Evolutionary conservation across 805 yeast species (phyloP), one percentile per base, ranked within the genome.

Genomic region (Saccharomyces eubayanus): DNA sequence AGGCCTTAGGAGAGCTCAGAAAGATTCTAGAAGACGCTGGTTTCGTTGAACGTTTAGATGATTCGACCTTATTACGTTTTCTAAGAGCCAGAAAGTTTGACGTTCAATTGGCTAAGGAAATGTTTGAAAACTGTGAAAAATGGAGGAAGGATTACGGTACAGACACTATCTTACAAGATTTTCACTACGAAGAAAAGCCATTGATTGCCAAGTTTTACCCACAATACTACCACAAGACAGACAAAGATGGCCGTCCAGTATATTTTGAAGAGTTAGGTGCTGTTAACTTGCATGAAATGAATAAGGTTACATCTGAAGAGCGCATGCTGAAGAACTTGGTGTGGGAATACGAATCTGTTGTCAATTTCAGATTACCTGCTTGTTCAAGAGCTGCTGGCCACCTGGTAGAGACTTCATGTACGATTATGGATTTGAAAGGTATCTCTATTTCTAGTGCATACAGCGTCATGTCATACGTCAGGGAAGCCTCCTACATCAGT

Each of bases 261-360:
- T 94, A 94, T 74, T 78, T 86, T 64, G 99, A 94, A 77, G 96
- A 92, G 70, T 79, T 94, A 60, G 98, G 99, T 53, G 75, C 84
- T 51, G 97, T 94, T 57, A 88, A 92, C 73, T 78, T 94, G 71
- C 78, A 84, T 36, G 95, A 89, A 69, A 87, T 94, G 96, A 82
- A 87, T 77, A 88, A 89, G 74, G 82, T 94, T 70, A 94, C 99
- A 58, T 82, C 92, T 45, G 95, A 89, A 71, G 97, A 94, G 64
- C 84, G 98, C 68, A 91, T 94, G 98, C 77, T 94, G 69, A 85
- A 87, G 74, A 94, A 94, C 73, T 78, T 94, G 64, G 97, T 91
- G 52, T 90, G 97, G 96, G 99, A 94, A 74, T 94, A 94, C 72
- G 99, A 94, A 77, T 79, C 95, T 46, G 90, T 94, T 70, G 84